Evolutionary conservation across 768 basidiomycete genomes (phyloP), one percentile per base, ranked within the genome.

Genomic region (Trametopsis cervina): DNA sequence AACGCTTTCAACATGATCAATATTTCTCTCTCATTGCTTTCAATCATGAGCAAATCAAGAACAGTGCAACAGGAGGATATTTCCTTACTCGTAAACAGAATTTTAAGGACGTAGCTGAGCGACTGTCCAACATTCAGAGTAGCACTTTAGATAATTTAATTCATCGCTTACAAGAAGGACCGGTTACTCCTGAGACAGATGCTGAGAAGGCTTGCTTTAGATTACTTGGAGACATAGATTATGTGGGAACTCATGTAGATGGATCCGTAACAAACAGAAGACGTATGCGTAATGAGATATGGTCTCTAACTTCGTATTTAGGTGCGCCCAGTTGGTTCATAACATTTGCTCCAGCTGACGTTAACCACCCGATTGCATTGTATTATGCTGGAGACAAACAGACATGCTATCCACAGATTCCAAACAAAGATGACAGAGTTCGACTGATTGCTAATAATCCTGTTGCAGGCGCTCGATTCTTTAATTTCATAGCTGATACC

Each of bases 1-100:
- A 68, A 39, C 52, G 63, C 0, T 74, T 74, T 55, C 72, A 72
- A 48, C 50, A 18, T 1, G 69, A 73, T 46, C 9, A 54, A 1
- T 48, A 61, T 17, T 74, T 71, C 50, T 58, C 67, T 1, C 64
- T 71, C 25, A 48, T 69, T 21, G 67, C 61, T 0, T 72, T 71
- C 46, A 72, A 65, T 42, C 66, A 72, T 40, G 50, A 65, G 21
- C 73, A 73, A 45, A 62, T 72, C 2, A 66, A 60, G 38, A 48
- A 45, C 1, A 55, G 61, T 2, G 53, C 60, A 0, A 57, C 46
- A 0, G 63, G 60, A 3, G 60, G 68, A 3, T 69, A 56, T 42
- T 37, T 60, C 7, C 11, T 56, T 1, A 40, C 54, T 12, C 21
- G 49, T 2, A 39, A 38, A 17, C 7, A 33, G 1, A 27, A 49